Evolutionary conservation across 805 yeast species (phyloP).

Genomic region (Wickerhamiella musiphila): DNA sequence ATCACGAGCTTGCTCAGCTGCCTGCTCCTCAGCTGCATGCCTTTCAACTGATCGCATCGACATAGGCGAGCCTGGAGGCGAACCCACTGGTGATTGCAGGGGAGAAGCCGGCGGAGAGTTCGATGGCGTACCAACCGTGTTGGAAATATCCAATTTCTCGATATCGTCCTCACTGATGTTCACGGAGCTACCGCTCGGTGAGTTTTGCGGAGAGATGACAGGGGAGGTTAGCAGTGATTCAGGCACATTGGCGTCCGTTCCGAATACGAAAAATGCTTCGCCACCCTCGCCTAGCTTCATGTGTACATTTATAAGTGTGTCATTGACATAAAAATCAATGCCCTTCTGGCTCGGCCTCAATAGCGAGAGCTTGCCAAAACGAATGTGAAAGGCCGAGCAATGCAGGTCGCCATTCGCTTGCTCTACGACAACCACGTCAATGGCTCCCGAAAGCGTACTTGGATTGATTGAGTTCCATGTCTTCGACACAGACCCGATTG

Average conservation of each 20-base stretch:
- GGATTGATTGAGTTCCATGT: constrained; percentile 97
- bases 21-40: neutral
- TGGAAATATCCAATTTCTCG: constrained; percentile 12
- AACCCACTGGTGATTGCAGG: neutral
- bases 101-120: neutral
- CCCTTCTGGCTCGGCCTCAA: constrained; percentile 89
- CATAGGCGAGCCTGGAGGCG: constrained; percentile 2
- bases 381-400: constrained; percentile 91
- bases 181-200: constrained; percentile 20
- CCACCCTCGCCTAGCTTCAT: constrained; percentile 98
- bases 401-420: constrained; percentile 64
- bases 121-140: neutral
- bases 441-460: constrained; percentile 90
- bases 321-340: constrained; percentile 78
- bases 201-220: constrained; percentile 48
- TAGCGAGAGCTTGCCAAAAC: constrained; percentile 88
- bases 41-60: neutral
- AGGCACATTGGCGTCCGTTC: constrained; percentile 58
- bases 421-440: constrained; percentile 88
- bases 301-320: constrained; percentile 59
- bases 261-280: constrained; percentile 94
- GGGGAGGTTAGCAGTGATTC: constrained; percentile 72
- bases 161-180: constrained; percentile 13
- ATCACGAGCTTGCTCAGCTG: constrained; percentile 1
- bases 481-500: constrained; percentile 84